Evolutionary conservation across 805 yeast genomes (phyloP).

Genomic region (Hemisphaericaspora nanyangensis): DNA sequence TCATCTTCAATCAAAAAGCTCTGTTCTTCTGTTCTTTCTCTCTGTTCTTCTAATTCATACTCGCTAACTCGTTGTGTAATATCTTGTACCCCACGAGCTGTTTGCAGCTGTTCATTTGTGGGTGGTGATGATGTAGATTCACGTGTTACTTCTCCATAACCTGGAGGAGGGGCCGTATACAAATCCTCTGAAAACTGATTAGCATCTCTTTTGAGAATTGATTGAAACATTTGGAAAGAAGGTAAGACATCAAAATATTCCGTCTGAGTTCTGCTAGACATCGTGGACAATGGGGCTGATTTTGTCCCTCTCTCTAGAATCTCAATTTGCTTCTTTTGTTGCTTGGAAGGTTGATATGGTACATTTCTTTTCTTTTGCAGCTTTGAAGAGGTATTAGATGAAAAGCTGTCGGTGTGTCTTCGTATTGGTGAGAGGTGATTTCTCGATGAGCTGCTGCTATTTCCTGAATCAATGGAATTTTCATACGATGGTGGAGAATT

Average conservation of each 20-base stretch:
- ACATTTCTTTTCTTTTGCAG: no score
- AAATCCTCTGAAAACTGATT: constrained; percentile 34
- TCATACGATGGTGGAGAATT: constrained; percentile 21
- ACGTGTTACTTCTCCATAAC: constrained; percentile 28
- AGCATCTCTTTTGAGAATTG: constrained; percentile 41
- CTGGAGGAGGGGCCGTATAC: constrained; percentile 35
- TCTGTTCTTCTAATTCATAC: constrained; percentile 6
- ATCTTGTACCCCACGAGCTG: constrained; percentile 4
- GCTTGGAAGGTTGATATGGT: constrained; percentile 33
- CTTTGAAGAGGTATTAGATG: no score
- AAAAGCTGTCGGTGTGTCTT: no score
- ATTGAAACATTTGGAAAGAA: constrained; percentile 65
- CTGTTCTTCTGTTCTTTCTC: constrained; percentile 14
- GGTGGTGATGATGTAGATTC: constrained; percentile 22
- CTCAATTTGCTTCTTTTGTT: constrained; percentile 35
- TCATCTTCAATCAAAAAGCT: constrained; percentile 15
- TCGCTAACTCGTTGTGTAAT: constrained; percentile 11
- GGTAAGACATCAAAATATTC: constrained; percentile 57
- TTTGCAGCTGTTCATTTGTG: constrained; percentile 15
- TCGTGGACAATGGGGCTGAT: constrained; percentile 19
- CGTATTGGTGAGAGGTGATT: no score
- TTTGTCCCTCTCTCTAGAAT: no score
- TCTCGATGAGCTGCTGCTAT: no score
- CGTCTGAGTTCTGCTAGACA: constrained; percentile 27
- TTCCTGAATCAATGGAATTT: no score